Evolutionary conservation across 2,329 filamentous ascomycete genomes (phyloP).

Genomic region (Colletotrichum sp.): DNA sequence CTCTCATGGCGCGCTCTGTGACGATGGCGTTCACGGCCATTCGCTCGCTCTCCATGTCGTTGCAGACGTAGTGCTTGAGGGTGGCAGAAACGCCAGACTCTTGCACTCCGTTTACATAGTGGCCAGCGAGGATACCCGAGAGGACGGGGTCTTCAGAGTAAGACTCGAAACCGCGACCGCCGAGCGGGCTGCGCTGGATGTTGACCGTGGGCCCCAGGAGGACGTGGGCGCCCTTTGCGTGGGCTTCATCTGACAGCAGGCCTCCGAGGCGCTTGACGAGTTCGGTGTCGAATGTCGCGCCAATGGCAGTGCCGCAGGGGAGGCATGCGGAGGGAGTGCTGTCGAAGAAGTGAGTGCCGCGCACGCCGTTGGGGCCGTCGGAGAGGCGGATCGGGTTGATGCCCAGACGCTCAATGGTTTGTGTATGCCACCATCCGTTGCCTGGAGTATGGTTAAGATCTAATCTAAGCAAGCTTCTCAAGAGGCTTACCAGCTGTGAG

Average conservation of each 20-base stretch:
- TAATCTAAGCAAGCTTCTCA: fast-evolving
- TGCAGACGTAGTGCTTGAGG: slow-evolving; percentile 66
- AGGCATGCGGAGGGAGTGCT: slow-evolving; percentile 64
- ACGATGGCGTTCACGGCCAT: slow-evolving; percentile 60
- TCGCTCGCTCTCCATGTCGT: slow-evolving; percentile 64
- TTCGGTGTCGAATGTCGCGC: slow-evolving; percentile 60
- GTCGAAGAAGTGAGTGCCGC: slow-evolving; percentile 72
- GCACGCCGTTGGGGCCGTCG: slow-evolving; percentile 42
- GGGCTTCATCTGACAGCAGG: slow-evolving; percentile 57
- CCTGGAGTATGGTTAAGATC: neutral
- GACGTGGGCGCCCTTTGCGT: slow-evolving; percentile 61
- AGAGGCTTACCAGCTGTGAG: slow-evolving; percentile 18
- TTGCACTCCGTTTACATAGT: slow-evolving; percentile 60
- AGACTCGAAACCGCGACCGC: slow-evolving; percentile 65
- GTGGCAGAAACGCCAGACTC: slow-evolving; percentile 60
- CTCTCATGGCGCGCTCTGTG: slow-evolving; percentile 60
- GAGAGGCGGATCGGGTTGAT: slow-evolving; percentile 20
- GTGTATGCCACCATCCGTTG: slow-evolving; percentile 25
- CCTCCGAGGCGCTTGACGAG: slow-evolving; percentile 56
- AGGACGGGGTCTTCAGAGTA: slow-evolving; percentile 64
- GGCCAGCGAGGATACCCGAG: slow-evolving; percentile 57
- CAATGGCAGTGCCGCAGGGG: slow-evolving; percentile 62
- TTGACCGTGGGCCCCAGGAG: slow-evolving; percentile 68
- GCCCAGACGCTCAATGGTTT: slow-evolving; percentile 15
- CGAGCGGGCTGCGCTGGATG: slow-evolving; percentile 63